Conservation (phyloP, 768 basidiomycete genomes). For the Leccinum ochraceum region DNA sequence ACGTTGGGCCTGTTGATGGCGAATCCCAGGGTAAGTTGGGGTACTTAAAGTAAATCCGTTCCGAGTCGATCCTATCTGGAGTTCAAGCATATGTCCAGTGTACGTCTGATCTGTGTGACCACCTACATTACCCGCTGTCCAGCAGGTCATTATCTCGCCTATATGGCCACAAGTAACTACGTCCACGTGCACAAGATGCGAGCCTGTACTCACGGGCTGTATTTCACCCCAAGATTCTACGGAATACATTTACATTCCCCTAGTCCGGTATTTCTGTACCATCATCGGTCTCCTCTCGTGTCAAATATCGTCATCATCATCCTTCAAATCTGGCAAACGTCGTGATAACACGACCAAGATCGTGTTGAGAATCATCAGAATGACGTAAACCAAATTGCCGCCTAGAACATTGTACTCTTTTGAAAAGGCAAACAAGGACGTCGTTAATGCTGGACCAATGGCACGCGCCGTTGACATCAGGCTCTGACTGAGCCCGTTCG, state of each 20-base stretch:
- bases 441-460: slow-evolving; percentile 48
- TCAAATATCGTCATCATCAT: slow-evolving; percentile 8
- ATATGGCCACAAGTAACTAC: too few species aligned
- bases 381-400: slow-evolving; percentile 51
- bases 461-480: slow-evolving; percentile 46
- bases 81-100: too few species aligned
- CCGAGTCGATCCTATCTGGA: too few species aligned
- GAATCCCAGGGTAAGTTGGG: too few species aligned
- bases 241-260: background rate
- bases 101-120: too few species aligned
- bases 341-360: slow-evolving; percentile 24
- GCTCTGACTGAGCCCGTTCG: slow-evolving; percentile 57
- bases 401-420: slow-evolving; percentile 48
- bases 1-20: too few species aligned
- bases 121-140: background rate
- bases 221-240: background rate
- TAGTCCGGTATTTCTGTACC: too few species aligned
- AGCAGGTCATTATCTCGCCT: background rate
- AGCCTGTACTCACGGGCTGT: background rate
- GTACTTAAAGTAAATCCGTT: too few species aligned
- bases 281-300: background rate
- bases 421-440: slow-evolving; percentile 56
- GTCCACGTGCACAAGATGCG: too few species aligned
- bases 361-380: slow-evolving; percentile 37
- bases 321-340: slow-evolving; percentile 22